These are phyloP conservation scores for Xylariales sp. DNA, from an alignment of 2,329 filamentous ascomycete genomes.

Conservation along the genomic window DNA sequence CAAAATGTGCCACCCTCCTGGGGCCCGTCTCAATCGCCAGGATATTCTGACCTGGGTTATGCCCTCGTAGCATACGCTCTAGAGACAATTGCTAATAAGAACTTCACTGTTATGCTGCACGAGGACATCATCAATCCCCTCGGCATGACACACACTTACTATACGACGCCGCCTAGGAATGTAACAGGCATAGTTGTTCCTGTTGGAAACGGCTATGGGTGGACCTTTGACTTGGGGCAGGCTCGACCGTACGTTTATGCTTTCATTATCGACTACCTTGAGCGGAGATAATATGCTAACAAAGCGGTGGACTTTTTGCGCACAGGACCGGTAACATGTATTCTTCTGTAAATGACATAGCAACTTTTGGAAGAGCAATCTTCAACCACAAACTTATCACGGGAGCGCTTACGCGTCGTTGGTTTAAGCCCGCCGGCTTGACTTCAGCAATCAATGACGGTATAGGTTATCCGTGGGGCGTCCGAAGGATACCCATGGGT, in stretches of 20 bases:
- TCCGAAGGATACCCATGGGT: constrained; percentile 27
- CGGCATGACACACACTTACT: constrained; percentile 17
- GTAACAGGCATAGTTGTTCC: constrained; percentile 19
- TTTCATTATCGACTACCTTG: neutral
- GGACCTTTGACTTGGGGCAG: constrained; percentile 32
- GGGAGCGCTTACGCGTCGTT: constrained; percentile 31
- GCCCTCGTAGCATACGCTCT: constrained; percentile 24
- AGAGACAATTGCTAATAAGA: constrained; percentile 16
- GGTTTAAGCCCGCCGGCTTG: constrained; percentile 36
- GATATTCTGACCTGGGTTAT: constrained; percentile 22
- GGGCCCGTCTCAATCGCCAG: constrained; percentile 16
- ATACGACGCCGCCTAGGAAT: constrained; percentile 13
- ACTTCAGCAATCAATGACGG: constrained; percentile 31
- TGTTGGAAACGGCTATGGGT: constrained; percentile 15
- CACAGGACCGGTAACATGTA: constrained; percentile 39
- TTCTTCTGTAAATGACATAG: constrained; percentile 36
- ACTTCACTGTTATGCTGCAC: constrained; percentile 17
- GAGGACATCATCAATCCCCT: constrained; percentile 16
- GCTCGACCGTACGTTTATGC: constrained; percentile 30
- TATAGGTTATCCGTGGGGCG: constrained; percentile 40
- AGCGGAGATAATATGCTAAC: no score
- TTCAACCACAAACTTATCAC: constrained; percentile 31
- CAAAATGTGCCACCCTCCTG: constrained; percentile 20
- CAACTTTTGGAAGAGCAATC: constrained; percentile 37
- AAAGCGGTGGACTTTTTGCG: no score